Percentiles rank a stretch among this genome's conserved stretches.
Conservation (phyloP, 2,329 filamentous ascomycete genomes). For the Trichoderma sp. region DNA sequence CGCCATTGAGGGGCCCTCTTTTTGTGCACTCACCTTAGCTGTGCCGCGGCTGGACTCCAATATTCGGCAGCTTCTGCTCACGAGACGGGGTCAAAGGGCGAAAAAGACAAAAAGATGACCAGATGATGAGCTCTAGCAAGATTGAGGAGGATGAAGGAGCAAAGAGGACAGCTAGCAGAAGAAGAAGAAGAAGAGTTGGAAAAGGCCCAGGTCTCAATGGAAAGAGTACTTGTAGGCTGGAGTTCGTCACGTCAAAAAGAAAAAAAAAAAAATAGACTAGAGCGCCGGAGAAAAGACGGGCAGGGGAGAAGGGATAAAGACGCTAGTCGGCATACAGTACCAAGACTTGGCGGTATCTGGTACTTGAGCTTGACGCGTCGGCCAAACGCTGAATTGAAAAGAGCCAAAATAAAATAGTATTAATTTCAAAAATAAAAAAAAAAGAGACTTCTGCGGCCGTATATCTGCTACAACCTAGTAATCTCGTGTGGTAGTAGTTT, state of each 20-base stretch:
- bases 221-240: neutral
- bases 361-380: slow-evolving; percentile 24
- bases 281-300: slow-evolving; percentile 34
- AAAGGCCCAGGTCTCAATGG: neutral
- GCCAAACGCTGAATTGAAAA: neutral
- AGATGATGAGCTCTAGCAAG: neutral
- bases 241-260: slow-evolving; percentile 2
- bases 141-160: neutral
- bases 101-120: neutral
- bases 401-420: neutral
- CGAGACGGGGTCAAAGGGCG: neutral
- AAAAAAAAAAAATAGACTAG: slow-evolving; percentile 31
- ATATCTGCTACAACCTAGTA: neutral
- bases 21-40: slow-evolving; percentile 20
- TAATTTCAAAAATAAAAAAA: neutral
- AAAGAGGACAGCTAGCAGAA: neutral
- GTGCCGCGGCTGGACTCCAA: slow-evolving; percentile 3
- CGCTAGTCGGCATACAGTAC: neutral
- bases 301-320: slow-evolving; percentile 30
- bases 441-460: neutral
- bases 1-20: slow-evolving; percentile 24
- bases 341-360: slow-evolving; percentile 17
- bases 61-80: neutral
- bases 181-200: neutral
- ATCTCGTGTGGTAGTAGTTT: neutral